These are phyloP conservation scores for Fusarium protoensiforme DNA, from an alignment of 2,329 filamentous ascomycete genomes.

Conservation along the genomic window DNA sequence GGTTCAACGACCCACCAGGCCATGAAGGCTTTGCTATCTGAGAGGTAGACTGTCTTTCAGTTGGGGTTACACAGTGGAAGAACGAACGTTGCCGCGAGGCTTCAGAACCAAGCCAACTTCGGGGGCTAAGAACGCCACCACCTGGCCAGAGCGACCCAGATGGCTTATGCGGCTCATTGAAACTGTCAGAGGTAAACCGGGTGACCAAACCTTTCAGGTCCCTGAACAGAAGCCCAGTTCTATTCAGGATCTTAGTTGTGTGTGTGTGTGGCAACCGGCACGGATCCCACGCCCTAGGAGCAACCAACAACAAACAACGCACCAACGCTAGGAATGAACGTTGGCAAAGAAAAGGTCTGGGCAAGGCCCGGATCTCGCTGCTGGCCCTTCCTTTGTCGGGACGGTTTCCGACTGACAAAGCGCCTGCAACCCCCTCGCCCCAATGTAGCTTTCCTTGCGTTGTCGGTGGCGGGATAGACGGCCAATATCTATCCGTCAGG, in stretches of 20 bases:
- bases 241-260: constrained; percentile 5
- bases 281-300: constrained; percentile 25
- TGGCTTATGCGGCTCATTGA: constrained; percentile 20
- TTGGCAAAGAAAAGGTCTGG: constrained; percentile 10
- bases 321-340: constrained; percentile 8
- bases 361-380: constrained; percentile 20
- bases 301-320: constrained; percentile 13
- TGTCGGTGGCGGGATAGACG: constrained; percentile 3
- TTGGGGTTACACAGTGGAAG: constrained; percentile 7
- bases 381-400: constrained; percentile 34
- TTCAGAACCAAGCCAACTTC: constrained; percentile 21
- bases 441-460: constrained; percentile 15
- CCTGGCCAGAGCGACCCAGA: constrained; percentile 15
- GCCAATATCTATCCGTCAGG: constrained; percentile 29
- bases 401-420: constrained; percentile 33
- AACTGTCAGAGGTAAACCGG: not conserved
- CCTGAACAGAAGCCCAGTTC: constrained; percentile 2
- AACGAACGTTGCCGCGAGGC: constrained; percentile 18
- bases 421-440: constrained; percentile 10
- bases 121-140: constrained; percentile 28
- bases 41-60: constrained; percentile 29
- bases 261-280: constrained; percentile 20
- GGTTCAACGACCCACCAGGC: constrained; percentile 74
- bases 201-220: constrained; percentile 17
- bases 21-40: constrained; percentile 64